A percentile compares a stretch with the other conserved stretches of the same genome.
These are phyloP conservation scores for Pichia exigua DNA, from an alignment of 805 yeast species.

Conservation along the genomic window DNA sequence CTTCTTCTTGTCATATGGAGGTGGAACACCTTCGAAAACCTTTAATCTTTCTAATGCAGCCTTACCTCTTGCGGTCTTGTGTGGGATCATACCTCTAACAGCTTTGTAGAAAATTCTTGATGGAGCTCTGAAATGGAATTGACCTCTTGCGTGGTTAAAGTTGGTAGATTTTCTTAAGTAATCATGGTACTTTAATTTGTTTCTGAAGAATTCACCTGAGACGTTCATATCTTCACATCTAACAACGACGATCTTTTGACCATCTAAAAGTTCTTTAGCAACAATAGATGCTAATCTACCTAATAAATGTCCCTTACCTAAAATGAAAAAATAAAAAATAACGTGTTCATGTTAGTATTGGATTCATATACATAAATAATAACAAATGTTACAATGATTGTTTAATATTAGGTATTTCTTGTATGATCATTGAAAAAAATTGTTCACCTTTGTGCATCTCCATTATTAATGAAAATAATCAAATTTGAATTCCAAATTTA, in stretches of 20 bases:
- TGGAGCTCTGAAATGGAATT: constrained; percentile 99
- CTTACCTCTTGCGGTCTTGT: constrained; percentile 99
- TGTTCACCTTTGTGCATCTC: no score
- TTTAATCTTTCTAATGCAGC: constrained; percentile 99
- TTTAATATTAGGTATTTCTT: no score
- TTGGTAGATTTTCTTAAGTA: constrained; percentile 99
- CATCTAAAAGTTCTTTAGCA: constrained; percentile 97
- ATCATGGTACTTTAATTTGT: constrained; percentile 99
- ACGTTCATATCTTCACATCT: constrained; percentile 97
- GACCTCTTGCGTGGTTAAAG: constrained; percentile 98
- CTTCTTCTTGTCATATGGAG: constrained; percentile 99
- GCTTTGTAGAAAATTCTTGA: constrained; percentile 99
- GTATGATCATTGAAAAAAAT: no score
- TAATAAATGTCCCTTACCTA: constrained; percentile 96
- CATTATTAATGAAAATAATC: no score
- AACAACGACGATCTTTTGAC: constrained; percentile 96
- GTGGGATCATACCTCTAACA: constrained; percentile 98
- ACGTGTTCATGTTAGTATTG: constrained; percentile 4
- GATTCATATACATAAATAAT: background rate
- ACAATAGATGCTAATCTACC: constrained; percentile 99
- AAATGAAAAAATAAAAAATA: constrained; percentile 6
- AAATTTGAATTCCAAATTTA: no score
- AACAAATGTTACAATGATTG: no score
- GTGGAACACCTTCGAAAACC: constrained; percentile 99
- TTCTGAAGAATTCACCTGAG: constrained; percentile 99